Percentiles rank a stretch among this genome's conserved stretches.
phyloP scores from a whole-genome alignment of 2,329 filamentous ascomycete genomes.

The Alternaria brassicicola region DNA sequence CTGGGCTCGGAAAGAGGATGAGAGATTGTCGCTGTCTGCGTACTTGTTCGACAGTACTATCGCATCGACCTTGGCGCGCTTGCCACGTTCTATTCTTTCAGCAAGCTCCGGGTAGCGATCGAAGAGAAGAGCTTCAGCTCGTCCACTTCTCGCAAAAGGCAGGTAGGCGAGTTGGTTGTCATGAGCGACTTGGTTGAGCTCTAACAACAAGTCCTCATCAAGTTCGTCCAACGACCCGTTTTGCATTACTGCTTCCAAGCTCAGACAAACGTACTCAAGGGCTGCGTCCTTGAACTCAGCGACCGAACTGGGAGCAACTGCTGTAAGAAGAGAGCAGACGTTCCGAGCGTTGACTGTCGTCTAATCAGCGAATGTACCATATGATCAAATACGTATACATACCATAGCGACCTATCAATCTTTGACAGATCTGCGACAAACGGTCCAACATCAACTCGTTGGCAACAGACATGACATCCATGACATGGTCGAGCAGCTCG shows the following conservation, averaged over 20 bases:
- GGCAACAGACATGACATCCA: constrained; percentile 87
- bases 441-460: constrained; percentile 96
- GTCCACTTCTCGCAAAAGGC: constrained; percentile 77
- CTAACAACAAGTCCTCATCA: constrained; percentile 79
- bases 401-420: constrained; percentile 78
- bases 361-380: constrained; percentile 5
- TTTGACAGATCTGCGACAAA: constrained; percentile 87
- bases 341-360: constrained; percentile 64
- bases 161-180: constrained; percentile 80
- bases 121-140: constrained; percentile 69
- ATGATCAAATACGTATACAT: constrained; percentile 39
- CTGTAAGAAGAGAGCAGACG: constrained; percentile 82
- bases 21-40: constrained; percentile 70
- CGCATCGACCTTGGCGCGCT: constrained; percentile 72
- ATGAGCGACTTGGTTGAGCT: constrained; percentile 80
- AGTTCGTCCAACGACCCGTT: constrained; percentile 86
- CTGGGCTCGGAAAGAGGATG: constrained; percentile 66
- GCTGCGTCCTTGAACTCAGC: constrained; percentile 86
- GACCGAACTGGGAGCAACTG: constrained; percentile 81
- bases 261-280: constrained; percentile 88
- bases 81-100: constrained; percentile 71
- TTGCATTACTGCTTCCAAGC: constrained; percentile 89
- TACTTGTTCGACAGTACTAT: constrained; percentile 70
- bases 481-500: constrained; percentile 83
- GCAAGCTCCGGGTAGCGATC: constrained; percentile 69